These are phyloP conservation scores for Rhodotorula sp. DNA, from an alignment of 1,284 basidiomycete genomes.

Conservation along the genomic window DNA sequence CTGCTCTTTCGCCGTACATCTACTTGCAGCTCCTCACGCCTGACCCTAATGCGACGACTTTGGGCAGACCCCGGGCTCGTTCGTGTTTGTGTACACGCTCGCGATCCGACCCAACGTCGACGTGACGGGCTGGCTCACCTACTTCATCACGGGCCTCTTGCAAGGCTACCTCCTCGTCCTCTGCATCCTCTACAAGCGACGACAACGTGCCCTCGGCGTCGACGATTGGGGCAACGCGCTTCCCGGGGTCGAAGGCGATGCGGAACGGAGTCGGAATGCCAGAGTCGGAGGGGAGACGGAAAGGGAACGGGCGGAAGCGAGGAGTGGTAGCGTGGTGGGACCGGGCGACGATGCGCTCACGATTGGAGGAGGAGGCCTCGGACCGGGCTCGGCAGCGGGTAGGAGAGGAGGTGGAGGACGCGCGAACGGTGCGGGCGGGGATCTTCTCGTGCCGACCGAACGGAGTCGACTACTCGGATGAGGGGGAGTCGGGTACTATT, in stretches of 20 bases:
- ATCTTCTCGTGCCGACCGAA: background rate
- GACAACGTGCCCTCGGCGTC: conserved; percentile 69
- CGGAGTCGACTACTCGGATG: background rate
- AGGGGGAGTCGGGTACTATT: no score
- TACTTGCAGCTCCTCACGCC: background rate
- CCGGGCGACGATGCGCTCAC: background rate
- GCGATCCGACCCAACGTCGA: conserved; percentile 55
- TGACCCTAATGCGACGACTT: no score
- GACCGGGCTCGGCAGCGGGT: background rate
- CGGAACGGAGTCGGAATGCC: background rate
- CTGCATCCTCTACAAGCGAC: conserved; percentile 49
- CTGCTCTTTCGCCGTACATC: background rate
- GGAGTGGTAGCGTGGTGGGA: conserved; percentile 1
- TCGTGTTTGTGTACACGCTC: conserved; percentile 83
- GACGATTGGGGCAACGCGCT: conserved; percentile 79
- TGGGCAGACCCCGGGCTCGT: conserved; percentile 82
- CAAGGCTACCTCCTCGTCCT: conserved; percentile 72
- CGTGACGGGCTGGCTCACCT: conserved; percentile 51
- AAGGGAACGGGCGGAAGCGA: background rate
- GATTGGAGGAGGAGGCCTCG: background rate
- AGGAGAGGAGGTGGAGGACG: background rate
- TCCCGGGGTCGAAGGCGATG: background rate
- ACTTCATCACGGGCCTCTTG: conserved; percentile 74
- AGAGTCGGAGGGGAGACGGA: background rate
- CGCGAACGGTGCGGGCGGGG: background rate